These are phyloP conservation scores for Claviceps pazoutovae DNA, from an alignment of 2,329 filamentous ascomycete species.

Conservation along the genomic window DNA sequence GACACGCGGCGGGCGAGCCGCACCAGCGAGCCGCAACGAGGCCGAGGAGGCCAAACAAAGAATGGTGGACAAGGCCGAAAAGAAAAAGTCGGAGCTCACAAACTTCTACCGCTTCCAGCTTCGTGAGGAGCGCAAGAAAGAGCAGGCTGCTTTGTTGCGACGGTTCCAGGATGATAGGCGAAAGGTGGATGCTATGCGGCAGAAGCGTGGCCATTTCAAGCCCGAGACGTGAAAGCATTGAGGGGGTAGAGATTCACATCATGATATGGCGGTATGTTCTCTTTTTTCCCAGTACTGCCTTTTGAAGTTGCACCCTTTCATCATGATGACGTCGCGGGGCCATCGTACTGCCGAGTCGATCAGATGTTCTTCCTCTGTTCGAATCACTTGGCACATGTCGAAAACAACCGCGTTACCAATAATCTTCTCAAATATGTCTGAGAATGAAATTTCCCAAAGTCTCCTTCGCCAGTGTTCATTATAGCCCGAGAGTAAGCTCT, in stretches of 20 bases:
- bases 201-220: slow-evolving; percentile 48
- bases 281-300: not conserved
- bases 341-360: slow-evolving; percentile 24
- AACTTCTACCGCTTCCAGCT: slow-evolving; percentile 80
- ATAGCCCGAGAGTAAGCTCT: not conserved
- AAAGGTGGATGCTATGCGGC: slow-evolving; percentile 58
- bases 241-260: not conserved
- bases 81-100: slow-evolving; percentile 48
- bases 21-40: slow-evolving; percentile 62
- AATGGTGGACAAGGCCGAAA: slow-evolving; percentile 48
- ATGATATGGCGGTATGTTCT: not conserved
- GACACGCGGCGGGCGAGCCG: slow-evolving; percentile 58
- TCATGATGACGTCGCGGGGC: slow-evolving; percentile 41
- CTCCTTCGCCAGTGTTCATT: not conserved
- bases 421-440: slow-evolving; percentile 55
- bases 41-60: slow-evolving; percentile 44
- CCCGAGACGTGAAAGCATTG: slow-evolving; percentile 27
- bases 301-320: slow-evolving; percentile 5
- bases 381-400: slow-evolving; percentile 30
- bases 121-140: slow-evolving; percentile 63
- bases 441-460: slow-evolving; percentile 13
- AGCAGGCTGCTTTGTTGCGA: slow-evolving; percentile 52
- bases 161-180: slow-evolving; percentile 64
- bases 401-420: slow-evolving; percentile 45
- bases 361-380: slow-evolving; percentile 2